Base-by-base conservation (phyloP, 768 basidiomycete genomes). In the Lactifluus piperatus region DNA sequence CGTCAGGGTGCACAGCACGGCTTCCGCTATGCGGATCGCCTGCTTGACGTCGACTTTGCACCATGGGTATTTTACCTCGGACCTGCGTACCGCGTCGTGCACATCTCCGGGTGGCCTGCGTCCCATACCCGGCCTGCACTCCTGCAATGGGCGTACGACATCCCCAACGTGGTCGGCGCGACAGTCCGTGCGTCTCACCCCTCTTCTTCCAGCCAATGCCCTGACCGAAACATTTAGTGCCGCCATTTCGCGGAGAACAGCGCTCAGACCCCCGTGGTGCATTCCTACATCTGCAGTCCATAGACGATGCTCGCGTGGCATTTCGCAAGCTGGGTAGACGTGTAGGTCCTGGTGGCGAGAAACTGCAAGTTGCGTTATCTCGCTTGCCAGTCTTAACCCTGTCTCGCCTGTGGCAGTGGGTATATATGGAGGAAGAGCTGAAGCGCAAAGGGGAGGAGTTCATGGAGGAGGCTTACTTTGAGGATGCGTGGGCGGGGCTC, bases 1-100 rank as follows among this genome's bases (percentile, higher is more conserved):
- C 48, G 54, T 13, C 30, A 54, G 41, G 58, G 58, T 18, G 54
- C 43, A 7, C 37, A 29, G 2, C 49, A 51, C 32, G 62, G 62
- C n/a, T 63, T 61, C 37, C 51, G 59, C 16, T 51, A 60, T 11
- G 11, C 3, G 41, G 27, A 39, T 3, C 62, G 58, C 6, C 44
- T 62, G 27, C 49, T 59, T 4, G 29, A 49, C 6, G 16, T 55
- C 18, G 58, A 61, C 34, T 61, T 55, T 51, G 58, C 62, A 2
- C 47, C 14, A 13, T 58, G 57, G 61, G 1, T 20, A 6, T 47
- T 47, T 29, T 22, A 47, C 24, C 20, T 51, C 22, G 44, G 54
- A 2, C 24, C 36, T 9, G 1, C 7, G 3, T 56, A 60, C 14
- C 54, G 49, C 18, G 22, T 46, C 27, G 59, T 51, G n/a, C 26